Base-by-base conservation (phyloP, 2,329 filamentous ascomycete genomes). In the Trichoderma atrobrunneum region DNA sequence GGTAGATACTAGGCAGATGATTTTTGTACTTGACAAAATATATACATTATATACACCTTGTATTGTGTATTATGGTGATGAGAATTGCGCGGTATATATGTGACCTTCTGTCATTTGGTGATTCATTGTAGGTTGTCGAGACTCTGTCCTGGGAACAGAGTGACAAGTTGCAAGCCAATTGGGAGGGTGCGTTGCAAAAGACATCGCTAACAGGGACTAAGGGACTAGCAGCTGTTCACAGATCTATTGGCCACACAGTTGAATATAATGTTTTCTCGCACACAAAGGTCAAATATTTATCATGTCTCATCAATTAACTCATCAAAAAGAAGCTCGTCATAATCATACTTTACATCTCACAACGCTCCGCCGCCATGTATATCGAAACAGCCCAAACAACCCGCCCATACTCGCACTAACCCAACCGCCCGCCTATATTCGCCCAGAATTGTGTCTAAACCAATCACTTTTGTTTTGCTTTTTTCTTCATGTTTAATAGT, bases 1-100 rank as follows among this genome's bases (percentile, higher is more conserved):
- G 32, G 66, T 61, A 61, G 57, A 70, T 26, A 11, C 12, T 48
- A 32, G 66, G 28, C 51, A 59, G 66, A 70, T 57, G 28, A 11
- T 32, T n/a, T 34, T 70, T 62, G 48, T 39, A 48, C 34, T 32
- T 62, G 43, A 24, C 30, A 65, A 34, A 65, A 63, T 71, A 67
- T 62, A 48, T 56, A 63, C 63, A 72, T 64, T 43, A 67, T 24
- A 66, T 60, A 54, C 36, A 51, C 21, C 16, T 39, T n/a, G 16
- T 18, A 6, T 39, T 39, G 10, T 54, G 14, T 69, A 26, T 51
- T 57, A 5, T 11, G 7, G n/a, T 39, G 18, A 30, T 6, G n/a
- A 34, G 16, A 51, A 12, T 51, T 34, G n/a, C n/a, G 18, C 3
- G 56, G 21, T 7, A 11, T 21, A 2, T 34, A 2, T 21, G 10